Evolutionary conservation across 345 rosid genomes (phyloP), one percentile per base, ranked within the genome.

Genomic region (Carallia pectinifolia): DNA sequence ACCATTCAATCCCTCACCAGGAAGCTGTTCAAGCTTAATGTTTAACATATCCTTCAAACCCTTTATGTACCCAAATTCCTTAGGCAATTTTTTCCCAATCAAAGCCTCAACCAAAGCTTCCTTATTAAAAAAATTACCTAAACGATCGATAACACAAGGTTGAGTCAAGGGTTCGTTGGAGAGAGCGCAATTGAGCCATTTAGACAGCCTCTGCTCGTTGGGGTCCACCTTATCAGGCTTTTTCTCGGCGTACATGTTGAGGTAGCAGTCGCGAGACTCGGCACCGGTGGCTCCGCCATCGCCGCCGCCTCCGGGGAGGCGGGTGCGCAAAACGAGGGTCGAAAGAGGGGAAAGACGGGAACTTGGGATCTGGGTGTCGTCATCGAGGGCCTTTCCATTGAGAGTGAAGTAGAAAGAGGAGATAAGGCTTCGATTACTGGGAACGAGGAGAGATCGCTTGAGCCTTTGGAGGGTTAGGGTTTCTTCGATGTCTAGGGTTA

Each of bases 261-360:
- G 96, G 65, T 95, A 95, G 72, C 98, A 95, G 76, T 95, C 96
- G 2, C 97, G 96, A 29, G 98, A 92, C 81, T 89, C 96, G 0
- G 98, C 98, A 13, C 98, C 98, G 0, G 99, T 95, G 4, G 98
- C 94, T 10, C 99, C 99, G n/a, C 99, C 99, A 81, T 95, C 99
- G 19, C 99, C 99, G 1, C 99, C 98, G 23, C 99, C 98, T 17
- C 92, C 99, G 15, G 36, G 76, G 76, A 89, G 82, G 34, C 92
- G 91, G 36, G 84, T 76, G 54, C 62, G 79, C 19, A 95, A 70
- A 30, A 78, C 34, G 53, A 92, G 85, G 40, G 89, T 88, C 6
- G 94, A 90, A 1, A 92, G 77, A 40, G 85, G 73, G 59, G 91
- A 53, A 17, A 90, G 77, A 7, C 74, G 74, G 18, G 86, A 86